Percentiles rank a stretch among this genome's conserved stretches.
phyloP scores from a whole-genome alignment of 805 yeast genomes.

The Brettanomyces sp. region DNA sequence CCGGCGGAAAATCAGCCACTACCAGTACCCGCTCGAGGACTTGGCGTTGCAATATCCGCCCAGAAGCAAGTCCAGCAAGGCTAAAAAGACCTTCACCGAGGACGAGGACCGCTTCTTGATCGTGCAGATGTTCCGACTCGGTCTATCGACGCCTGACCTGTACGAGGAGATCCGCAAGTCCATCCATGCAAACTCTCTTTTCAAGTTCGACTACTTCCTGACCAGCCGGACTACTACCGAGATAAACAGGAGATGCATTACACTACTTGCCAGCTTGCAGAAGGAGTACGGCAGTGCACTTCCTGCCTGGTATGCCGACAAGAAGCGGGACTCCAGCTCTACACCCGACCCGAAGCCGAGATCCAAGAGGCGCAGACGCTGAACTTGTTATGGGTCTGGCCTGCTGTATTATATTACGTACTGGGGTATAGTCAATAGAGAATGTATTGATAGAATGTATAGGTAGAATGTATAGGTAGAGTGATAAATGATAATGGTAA shows the following conservation, averaged over 20 bases:
- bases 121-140: constrained; percentile 70
- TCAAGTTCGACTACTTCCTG: constrained; percentile 82
- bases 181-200: constrained; percentile 63
- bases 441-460: too few relatives aligned
- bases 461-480: too few relatives aligned
- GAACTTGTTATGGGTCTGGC: neutral
- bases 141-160: constrained; percentile 69
- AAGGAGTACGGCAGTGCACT: constrained; percentile 48
- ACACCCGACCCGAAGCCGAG: neutral
- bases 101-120: constrained; percentile 87
- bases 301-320: neutral
- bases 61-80: constrained; percentile 29
- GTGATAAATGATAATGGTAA: too few relatives aligned
- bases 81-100: constrained; percentile 64
- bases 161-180: constrained; percentile 73
- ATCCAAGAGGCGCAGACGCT: neutral
- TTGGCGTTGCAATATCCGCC: constrained; percentile 66
- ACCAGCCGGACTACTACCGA: constrained; percentile 73
- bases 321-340: neutral
- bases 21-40: constrained; percentile 66
- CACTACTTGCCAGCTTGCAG: constrained; percentile 64
- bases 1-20: constrained; percentile 62
- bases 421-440: too few relatives aligned
- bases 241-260: constrained; percentile 70
- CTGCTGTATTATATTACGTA: too few relatives aligned